These are phyloP conservation scores for Citrus unshiu DNA, from an alignment of 345 rosid genomes.

Conservation along the genomic window DNA sequence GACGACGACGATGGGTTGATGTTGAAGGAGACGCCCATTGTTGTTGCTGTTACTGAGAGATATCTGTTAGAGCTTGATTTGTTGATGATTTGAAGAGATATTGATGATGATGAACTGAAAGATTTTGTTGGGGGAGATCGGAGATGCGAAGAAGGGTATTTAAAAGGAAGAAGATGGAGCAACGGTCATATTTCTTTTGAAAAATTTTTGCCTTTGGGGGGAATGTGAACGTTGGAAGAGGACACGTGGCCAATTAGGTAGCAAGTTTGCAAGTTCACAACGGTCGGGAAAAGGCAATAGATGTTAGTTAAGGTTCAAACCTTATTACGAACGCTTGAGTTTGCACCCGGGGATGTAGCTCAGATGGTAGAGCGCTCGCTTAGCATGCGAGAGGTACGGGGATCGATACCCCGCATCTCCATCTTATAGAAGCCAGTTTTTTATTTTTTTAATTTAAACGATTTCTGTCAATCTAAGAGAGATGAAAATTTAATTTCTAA, in stretches of 20 bases:
- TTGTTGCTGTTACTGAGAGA: too few species aligned
- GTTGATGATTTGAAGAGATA: background rate
- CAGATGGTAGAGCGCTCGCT: constrained; percentile 60
- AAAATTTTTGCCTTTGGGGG: background rate
- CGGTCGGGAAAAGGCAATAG: too few species aligned
- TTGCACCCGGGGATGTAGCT: constrained; percentile 17
- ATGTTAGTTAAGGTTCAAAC: rapidly evolving
- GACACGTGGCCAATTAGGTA: background rate
- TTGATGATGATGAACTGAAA: background rate
- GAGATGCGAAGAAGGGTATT: background rate
- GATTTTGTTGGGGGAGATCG: background rate
- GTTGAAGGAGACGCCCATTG: constrained; percentile 17
- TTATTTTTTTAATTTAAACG: too few species aligned
- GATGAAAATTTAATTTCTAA: background rate
- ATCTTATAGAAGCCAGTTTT: rapidly evolving
- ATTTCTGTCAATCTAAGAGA: background rate
- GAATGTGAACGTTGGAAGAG: background rate
- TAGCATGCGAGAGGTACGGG: constrained; percentile 49
- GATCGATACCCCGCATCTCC: constrained; percentile 27
- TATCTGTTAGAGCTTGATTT: too few species aligned
- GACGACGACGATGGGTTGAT: constrained; percentile 8
- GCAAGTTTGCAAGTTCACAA: too few species aligned
- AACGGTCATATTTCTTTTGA: constrained; percentile 4
- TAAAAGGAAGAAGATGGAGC: background rate
- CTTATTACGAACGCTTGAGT: rapidly evolving